Conservation (phyloP, 208 protist species). For the Trichomonas gallinae region DNA sequence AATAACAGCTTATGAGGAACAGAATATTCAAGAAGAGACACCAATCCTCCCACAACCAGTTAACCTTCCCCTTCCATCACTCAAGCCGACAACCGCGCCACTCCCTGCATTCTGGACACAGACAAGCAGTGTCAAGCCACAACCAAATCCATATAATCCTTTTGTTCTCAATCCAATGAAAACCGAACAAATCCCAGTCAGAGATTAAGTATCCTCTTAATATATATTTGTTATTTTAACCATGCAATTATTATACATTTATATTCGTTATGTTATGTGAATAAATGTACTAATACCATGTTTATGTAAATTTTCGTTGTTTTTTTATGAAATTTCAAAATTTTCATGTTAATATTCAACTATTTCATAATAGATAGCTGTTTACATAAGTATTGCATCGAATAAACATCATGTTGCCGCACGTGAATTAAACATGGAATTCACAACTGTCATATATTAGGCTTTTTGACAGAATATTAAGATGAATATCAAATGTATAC, state of each 20-base stretch:
- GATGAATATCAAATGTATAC: no score
- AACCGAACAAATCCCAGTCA: background rate
- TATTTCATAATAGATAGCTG: no score
- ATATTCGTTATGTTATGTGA: background rate
- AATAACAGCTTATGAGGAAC: background rate
- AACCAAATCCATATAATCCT: background rate
- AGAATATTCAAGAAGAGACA: background rate
- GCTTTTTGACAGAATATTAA: no score
- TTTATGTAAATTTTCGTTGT: no score
- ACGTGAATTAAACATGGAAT: no score
- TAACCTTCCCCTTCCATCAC: background rate
- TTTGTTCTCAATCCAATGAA: background rate
- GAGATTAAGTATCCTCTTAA: background rate
- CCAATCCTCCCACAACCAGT: background rate
- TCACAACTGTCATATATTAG: no score
- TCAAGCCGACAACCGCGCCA: background rate
- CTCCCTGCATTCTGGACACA: background rate
- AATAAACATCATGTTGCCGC: no score
- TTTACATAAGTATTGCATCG: no score
- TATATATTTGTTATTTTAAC: background rate
- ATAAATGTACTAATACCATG: background rate
- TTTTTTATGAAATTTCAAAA: no score
- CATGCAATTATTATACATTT: background rate
- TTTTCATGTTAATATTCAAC: no score
- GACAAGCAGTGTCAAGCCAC: background rate